Base-by-base conservation (phyloP, 768 basidiomycete genomes). In the Termitomyces sp. region DNA sequence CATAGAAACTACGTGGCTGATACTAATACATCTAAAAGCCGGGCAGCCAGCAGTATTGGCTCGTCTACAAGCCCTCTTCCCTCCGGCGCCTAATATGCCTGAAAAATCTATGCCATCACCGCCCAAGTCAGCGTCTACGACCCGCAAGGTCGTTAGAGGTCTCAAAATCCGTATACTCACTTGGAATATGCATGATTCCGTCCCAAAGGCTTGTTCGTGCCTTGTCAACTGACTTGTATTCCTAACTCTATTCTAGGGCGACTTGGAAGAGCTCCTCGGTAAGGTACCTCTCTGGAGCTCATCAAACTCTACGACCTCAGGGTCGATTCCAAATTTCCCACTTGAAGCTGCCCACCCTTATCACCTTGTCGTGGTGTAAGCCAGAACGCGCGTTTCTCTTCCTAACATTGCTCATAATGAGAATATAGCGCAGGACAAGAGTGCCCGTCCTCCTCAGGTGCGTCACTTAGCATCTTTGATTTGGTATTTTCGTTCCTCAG, bases 101-200 rank as follows among this genome's bases (percentile, higher is more conserved):
- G 64, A 63, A 55, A 63, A 53, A 59, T 42, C 53, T 8, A 27
- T 59, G 31, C 56, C 61, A 4, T 54, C 59, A 27, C 55, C 18
- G 1, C 31, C 47, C 18, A 61, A 56, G 16, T 27, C 52, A 9
- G 20, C 27, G 31, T 13, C 54, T 9, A 18, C 24, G 4, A 44
- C n/a, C 15, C 53, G 39, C 12, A 67, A 59, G 37, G 54, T 54
- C 37, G 73, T 20, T 6, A 34, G 33, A 50, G 20, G 49, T 20
- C 49, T 91, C 47, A 92, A 91, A 66, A 73, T 90, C 41, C 75
- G 85, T 45, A 82, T 91, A 49, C 54, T 91, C 36, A 88, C 87
- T 39, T 93, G 90, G 90, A 93, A 92, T 63, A 93, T 93, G 90
- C 87, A 92, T 62, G 89, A 91, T 62, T 86, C 86, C 0, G 66